These are phyloP conservation scores for Nothophytophthora sp. DNA, from an alignment of 352 stramenopile species.

Conservation along the genomic window DNA sequence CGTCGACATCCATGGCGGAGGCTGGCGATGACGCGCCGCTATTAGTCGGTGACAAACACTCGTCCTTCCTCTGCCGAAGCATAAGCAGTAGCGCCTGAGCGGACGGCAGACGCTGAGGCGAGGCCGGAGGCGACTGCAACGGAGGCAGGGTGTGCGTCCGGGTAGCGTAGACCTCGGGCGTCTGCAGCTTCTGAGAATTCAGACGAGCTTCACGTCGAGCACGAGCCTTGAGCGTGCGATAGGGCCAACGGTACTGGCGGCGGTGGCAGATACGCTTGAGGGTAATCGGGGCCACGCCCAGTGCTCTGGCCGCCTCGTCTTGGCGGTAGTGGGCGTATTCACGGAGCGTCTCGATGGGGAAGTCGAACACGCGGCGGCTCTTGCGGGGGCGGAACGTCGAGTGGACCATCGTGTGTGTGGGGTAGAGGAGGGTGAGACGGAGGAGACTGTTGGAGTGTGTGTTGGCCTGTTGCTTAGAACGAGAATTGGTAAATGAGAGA, in stretches of 20 bases:
- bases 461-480: conserved; percentile 3
- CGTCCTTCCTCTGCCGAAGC: conserved; percentile 6
- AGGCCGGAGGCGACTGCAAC: background rate
- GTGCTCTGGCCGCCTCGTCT: conserved; percentile 44
- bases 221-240: conserved; percentile 42
- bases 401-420: conserved; percentile 3
- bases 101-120: background rate
- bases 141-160: background rate
- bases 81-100: conserved; percentile 15
- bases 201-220: conserved; percentile 25
- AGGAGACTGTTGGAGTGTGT: background rate
- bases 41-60: conserved; percentile 6
- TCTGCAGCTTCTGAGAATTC: conserved; percentile 1
- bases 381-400: conserved; percentile 12
- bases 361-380: conserved; percentile 53
- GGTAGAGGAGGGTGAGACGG: background rate
- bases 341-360: conserved; percentile 35
- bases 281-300: conserved; percentile 55
- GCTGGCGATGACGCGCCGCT: background rate
- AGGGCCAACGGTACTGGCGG: conserved; percentile 49
- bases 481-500: conserved; percentile 27
- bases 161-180: background rate
- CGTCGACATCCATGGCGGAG: background rate
- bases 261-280: conserved; percentile 66
- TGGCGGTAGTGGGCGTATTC: conserved; percentile 47